Evolutionary conservation across 306 rosid genomes (phyloP), one percentile per base, ranked within the genome.

Genomic region (peach (Prunus persica)): DNA sequence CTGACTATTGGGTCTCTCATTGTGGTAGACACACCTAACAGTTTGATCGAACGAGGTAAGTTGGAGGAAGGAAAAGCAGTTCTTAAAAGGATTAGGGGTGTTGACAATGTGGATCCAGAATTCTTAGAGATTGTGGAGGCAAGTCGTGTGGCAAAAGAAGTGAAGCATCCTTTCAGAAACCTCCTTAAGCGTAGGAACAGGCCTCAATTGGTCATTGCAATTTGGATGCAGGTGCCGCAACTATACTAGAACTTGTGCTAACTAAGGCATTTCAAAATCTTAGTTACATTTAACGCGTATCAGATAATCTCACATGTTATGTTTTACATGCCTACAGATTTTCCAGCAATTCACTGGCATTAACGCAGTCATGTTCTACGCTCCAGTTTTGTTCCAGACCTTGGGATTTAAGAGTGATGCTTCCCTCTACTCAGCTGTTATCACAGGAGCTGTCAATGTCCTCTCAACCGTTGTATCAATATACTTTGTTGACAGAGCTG

Each of bases 341-440:
- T 91, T 91, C 83, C 97, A 91, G 32, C 97, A 91, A 67, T 80
- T 82, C 66, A 91, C 93, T 0, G 94, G 94, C 3, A 90, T 90
- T 41, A 88, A 90, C 1, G 93, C 96, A 1, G 78, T 90, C 69
- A 90, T 90, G 93, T 90, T 90, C 74, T 90, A 90, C 12, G 91
- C 96, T 5, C 96, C 92, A 0, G 92, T 88, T n/a, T 56, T 88
- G 67, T 90, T 90, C 79, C 84, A 20, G 74, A 83, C 92, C 0
- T 12, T 90, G n/a, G 92, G 96, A 18, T 90, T 88, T 6, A 58
- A 79, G 2, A 66, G 8, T 19, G 88, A 86, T 1, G 89, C 96
- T 0, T 78, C 91, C 1, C 87, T 88, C 0, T 90, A 86, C 82
- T 88, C 96, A 0, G 82, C 92, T 0, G 92, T 88, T 18, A 88